Conservation (phyloP, 805 yeast genomes). For the Yamadazyma philogaea region DNA sequence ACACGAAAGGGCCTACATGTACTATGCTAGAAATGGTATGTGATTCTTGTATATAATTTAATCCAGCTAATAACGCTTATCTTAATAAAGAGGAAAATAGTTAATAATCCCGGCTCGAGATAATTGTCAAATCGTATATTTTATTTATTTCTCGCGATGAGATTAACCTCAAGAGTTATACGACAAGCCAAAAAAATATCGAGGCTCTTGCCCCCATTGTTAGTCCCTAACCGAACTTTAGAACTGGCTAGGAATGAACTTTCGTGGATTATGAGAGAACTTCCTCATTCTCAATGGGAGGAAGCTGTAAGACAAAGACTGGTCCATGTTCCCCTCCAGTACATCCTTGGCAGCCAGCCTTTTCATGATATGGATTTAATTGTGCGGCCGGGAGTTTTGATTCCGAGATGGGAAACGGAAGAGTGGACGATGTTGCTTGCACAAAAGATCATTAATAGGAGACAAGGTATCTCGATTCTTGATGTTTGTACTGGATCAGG, state of each 20-base stretch:
- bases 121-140: too few species aligned
- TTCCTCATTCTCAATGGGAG: slow-evolving; percentile 46
- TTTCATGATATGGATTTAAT: slow-evolving; percentile 65
- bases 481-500: slow-evolving; percentile 92
- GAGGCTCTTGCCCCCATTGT: slow-evolving; percentile 30
- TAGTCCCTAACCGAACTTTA: slow-evolving; percentile 28
- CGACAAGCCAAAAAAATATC: slow-evolving; percentile 26
- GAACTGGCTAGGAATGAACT: slow-evolving; percentile 54
- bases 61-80: neutral
- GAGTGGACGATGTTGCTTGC: slow-evolving; percentile 67
- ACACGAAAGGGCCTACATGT: slow-evolving; percentile 94
- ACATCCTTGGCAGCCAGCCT: slow-evolving; percentile 82
- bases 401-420: slow-evolving; percentile 95
- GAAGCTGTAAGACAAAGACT: slow-evolving; percentile 55
- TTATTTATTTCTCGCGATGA: slow-evolving; percentile 18
- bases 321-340: slow-evolving; percentile 69
- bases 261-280: slow-evolving; percentile 60
- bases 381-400: slow-evolving; percentile 66
- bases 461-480: slow-evolving; percentile 27
- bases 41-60: slow-evolving; percentile 18
- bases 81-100: neutral
- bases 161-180: slow-evolving; percentile 27
- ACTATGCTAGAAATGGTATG: slow-evolving; percentile 74
- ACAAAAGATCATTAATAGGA: neutral
- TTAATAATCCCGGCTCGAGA: too few species aligned